Conservation (phyloP, 495 filamentous ascomycete species). For the Beverwykella pulmonaria region DNA sequence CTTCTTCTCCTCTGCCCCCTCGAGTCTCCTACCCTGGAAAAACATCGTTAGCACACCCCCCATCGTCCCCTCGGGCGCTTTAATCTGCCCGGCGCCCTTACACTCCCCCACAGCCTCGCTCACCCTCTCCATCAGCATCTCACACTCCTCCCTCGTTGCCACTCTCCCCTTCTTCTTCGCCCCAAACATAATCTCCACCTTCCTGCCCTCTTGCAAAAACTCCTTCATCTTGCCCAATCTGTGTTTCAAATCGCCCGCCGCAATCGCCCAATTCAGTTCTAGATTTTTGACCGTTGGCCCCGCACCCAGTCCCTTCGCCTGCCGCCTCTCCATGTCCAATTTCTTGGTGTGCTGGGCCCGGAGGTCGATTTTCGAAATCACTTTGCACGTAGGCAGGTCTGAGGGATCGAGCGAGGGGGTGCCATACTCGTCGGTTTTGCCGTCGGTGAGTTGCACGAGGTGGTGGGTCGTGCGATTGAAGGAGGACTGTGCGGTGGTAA, state of each 20-base stretch:
- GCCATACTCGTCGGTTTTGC: conserved; percentile 24
- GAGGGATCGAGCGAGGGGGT: not conserved
- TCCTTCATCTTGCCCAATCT: conserved; percentile 38
- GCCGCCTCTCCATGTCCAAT: conserved; percentile 43
- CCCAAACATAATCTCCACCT: conserved; percentile 45
- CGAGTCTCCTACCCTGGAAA: conserved; percentile 38
- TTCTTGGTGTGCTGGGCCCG: conserved; percentile 38
- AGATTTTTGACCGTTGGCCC: conserved; percentile 62
- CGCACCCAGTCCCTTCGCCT: conserved; percentile 32
- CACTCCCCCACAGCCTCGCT: conserved; percentile 23
- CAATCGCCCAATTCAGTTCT: conserved; percentile 85
- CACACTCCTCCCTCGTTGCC: conserved; percentile 40
- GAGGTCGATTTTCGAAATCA: conserved; percentile 57
- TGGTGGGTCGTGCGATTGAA: conserved; percentile 56
- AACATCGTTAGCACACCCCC: conserved; percentile 40
- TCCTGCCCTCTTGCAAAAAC: conserved; percentile 45
- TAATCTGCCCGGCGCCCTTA: conserved; percentile 31
- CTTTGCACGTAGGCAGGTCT: conserved; percentile 63
- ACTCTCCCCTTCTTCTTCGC: conserved; percentile 43
- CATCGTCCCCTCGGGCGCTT: conserved; percentile 41
- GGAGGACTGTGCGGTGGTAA: conserved; percentile 50
- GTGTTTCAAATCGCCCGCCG: conserved; percentile 46
- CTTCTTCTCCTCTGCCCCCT: conserved; percentile 11
- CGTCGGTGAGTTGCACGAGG: conserved; percentile 60
- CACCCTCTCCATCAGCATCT: conserved; percentile 36